Percentiles rank a stretch among this genome's conserved stretches.
These are phyloP conservation scores for Phaeolepiota aurea DNA, from an alignment of 768 basidiomycete genomes.

Conservation along the genomic window DNA sequence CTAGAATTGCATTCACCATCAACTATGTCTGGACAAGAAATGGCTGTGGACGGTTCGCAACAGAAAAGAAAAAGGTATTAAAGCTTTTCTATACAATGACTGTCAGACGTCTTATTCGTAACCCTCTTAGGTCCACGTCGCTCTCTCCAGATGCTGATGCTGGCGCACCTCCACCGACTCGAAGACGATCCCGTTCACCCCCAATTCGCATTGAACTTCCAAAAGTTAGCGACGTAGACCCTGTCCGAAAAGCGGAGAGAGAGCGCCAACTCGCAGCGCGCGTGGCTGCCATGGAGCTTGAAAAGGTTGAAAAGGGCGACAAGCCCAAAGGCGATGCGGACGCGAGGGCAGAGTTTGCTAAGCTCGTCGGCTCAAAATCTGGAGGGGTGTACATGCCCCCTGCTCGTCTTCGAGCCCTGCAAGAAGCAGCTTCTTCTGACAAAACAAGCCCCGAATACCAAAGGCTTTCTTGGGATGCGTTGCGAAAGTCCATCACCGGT, in stretches of 20 bases:
- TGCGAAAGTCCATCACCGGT: constrained; percentile 97
- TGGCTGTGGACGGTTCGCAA: constrained; percentile 4
- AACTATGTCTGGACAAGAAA: constrained; percentile 24
- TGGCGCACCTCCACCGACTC: constrained; percentile 32
- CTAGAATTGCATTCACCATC: constrained; percentile 7
- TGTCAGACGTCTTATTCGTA: neutral
- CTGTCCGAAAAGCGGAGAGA: constrained; percentile 64
- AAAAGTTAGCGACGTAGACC: constrained; percentile 65
- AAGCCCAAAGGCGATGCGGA: constrained; percentile 43
- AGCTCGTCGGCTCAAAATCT: constrained; percentile 70
- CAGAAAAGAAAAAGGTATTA: constrained; percentile 45
- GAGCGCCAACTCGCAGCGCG: constrained; percentile 73
- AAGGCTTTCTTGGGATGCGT: constrained; percentile 93
- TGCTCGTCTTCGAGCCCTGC: constrained; percentile 84
- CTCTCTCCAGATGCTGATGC: constrained; percentile 36
- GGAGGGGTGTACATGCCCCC: constrained; percentile 98
- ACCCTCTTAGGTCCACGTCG: constrained; percentile 26
- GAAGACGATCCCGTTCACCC: constrained; percentile 38
- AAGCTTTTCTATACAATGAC: neutral
- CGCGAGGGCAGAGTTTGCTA: constrained; percentile 82
- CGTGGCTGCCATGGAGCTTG: constrained; percentile 60
- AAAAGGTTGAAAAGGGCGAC: constrained; percentile 26
- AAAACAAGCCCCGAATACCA: constrained; percentile 88
- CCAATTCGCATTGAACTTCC: constrained; percentile 20
- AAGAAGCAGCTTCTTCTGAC: constrained; percentile 73